Conservation (phyloP, 108 stramenopile species). For the Craspedostauros australis region DNA sequence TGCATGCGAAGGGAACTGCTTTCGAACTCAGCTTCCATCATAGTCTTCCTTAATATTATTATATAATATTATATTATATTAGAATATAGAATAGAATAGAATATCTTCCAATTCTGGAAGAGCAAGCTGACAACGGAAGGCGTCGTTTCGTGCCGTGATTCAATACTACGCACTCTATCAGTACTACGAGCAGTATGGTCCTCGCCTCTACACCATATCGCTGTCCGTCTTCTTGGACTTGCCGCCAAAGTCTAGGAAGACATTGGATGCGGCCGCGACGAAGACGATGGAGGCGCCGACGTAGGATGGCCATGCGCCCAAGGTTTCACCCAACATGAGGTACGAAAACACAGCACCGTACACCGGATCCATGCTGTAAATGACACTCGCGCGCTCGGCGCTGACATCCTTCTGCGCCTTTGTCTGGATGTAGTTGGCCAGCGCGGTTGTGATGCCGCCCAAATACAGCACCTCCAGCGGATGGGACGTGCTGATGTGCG, state of each 20-base stretch:
- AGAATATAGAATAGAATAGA: no score
- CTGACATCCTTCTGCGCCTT: slow-evolving; percentile 63
- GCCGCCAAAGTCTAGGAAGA: slow-evolving; percentile 59
- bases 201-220: no score
- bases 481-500: slow-evolving; percentile 24
- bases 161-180: no score
- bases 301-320: slow-evolving; percentile 36
- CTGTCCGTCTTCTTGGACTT: background rate
- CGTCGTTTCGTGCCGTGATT: no score
- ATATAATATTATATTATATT: no score
- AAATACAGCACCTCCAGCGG: slow-evolving; percentile 67
- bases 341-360: slow-evolving; percentile 79
- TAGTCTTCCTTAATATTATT: no score
- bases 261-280: slow-evolving; percentile 72
- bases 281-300: slow-evolving; percentile 75
- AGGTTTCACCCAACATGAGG: slow-evolving; percentile 63
- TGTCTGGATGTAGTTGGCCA: slow-evolving; percentile 75
- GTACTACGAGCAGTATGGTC: no score
- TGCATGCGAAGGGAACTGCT: no score
- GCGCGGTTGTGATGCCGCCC: slow-evolving; percentile 61
- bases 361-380: slow-evolving; percentile 88
- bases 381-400: slow-evolving; percentile 76
- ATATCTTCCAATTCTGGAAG: no score
- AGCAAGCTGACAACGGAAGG: no score
- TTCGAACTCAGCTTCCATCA: no score